A percentile compares a stretch with the other conserved stretches of the same genome.
Conservation (phyloP, 495 filamentous ascomycete genomes). For the Astrothelium macrocarpum region DNA sequence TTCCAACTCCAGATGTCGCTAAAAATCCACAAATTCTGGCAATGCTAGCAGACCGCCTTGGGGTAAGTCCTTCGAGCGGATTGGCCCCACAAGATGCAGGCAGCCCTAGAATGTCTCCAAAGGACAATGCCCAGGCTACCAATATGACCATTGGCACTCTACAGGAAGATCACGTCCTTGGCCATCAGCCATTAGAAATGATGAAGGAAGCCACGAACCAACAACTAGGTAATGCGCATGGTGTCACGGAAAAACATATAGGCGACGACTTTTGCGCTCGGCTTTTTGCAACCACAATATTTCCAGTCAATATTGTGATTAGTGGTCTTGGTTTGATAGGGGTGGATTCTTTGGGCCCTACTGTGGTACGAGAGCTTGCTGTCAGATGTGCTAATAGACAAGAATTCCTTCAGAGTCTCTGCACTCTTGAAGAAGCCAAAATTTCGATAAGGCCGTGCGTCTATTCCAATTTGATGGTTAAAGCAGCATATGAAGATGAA, state of each 20-base stretch:
- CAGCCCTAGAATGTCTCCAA: neutral
- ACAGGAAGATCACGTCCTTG: neutral
- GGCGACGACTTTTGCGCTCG: constrained; percentile 59
- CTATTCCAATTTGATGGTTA: constrained; percentile 50
- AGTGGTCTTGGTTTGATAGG: constrained; percentile 54
- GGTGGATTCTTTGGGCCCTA: constrained; percentile 56
- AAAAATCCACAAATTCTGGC: neutral
- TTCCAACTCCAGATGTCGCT: constrained; percentile 30
- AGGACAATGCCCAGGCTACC: neutral
- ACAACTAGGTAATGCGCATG: constrained; percentile 37
- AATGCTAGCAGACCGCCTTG: neutral
- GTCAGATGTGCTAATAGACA: constrained; percentile 45
- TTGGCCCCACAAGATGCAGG: neutral
- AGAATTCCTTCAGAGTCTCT: constrained; percentile 46
- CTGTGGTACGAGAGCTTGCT: constrained; percentile 62
- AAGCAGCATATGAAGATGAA: constrained; percentile 44
- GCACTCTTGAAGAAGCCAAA: constrained; percentile 44
- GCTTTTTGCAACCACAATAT: constrained; percentile 59
- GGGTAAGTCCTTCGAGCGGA: neutral
- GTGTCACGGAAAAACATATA: constrained; percentile 40
- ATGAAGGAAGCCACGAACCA: constrained; percentile 29
- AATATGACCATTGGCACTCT: no score
- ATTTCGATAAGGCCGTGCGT: constrained; percentile 50
- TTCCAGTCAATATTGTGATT: constrained; percentile 56
- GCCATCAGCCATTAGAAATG: neutral